Evolutionary conservation across 805 yeast species (phyloP).

Genomic region (Schwanniomyces yamadae): DNA sequence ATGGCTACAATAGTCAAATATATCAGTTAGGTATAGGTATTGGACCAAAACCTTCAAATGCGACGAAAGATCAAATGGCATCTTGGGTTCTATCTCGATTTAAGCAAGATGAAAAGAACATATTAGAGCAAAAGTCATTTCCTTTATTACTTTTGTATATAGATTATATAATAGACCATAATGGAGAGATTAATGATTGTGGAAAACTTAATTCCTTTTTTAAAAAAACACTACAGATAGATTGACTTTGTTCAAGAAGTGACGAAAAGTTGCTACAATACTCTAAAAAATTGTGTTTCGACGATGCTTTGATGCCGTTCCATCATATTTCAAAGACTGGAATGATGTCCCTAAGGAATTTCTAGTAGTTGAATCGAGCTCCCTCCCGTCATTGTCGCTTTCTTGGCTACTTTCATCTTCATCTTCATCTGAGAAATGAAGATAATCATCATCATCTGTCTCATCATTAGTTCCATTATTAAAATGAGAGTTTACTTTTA

Average conservation of each 20-base stretch:
- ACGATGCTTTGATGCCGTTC: slow-evolving; percentile 1
- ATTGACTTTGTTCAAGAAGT: background rate
- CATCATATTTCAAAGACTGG: background rate
- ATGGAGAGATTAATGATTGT: slow-evolving; percentile 18
- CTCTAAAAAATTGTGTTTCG: slow-evolving; percentile 9
- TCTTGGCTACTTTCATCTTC: background rate
- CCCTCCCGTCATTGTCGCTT: background rate
- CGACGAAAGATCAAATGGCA: slow-evolving; percentile 34
- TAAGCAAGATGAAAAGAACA: slow-evolving; percentile 21
- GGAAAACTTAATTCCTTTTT: slow-evolving; percentile 17
- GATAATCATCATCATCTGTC: slow-evolving; percentile 5
- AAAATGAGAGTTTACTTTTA: background rate
- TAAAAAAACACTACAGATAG: background rate
- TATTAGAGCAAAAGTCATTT: slow-evolving; percentile 10
- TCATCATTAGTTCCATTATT: slow-evolving; percentile 10
- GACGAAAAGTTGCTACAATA: background rate
- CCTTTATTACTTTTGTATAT: slow-evolving; percentile 11
- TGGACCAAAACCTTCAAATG: slow-evolving; percentile 42
- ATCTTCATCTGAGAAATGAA: slow-evolving; percentile 3
- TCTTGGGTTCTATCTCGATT: slow-evolving; percentile 42
- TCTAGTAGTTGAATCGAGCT: no score
- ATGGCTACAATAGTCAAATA: slow-evolving; percentile 4
- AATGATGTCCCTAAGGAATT: no score
- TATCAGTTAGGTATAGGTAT: slow-evolving; percentile 40
- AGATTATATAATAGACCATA: slow-evolving; percentile 12